These are phyloP conservation scores for Magnolia sinica DNA, from an alignment of 164 flowering plant genomes.

Conservation along the genomic window DNA sequence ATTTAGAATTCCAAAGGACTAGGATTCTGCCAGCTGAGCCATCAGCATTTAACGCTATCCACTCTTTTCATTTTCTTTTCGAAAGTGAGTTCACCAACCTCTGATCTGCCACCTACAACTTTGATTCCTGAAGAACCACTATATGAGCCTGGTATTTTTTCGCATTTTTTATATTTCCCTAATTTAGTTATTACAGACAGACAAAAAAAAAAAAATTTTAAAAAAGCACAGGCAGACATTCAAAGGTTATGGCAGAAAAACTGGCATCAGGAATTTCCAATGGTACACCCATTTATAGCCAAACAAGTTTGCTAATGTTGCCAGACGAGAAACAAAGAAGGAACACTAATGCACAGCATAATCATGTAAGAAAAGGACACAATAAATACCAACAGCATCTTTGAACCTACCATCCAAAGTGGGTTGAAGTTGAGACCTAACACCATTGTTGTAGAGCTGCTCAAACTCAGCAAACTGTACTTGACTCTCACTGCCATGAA, in stretches of 20 bases:
- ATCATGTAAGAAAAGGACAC: not conserved
- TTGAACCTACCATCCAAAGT: slow-evolving; percentile 56
- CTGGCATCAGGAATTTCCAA: not conserved
- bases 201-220: too few relatives aligned
- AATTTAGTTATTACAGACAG: too few relatives aligned
- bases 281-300: not conserved
- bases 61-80: too few relatives aligned
- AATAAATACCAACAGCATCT: not conserved
- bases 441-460: slow-evolving; percentile 24
- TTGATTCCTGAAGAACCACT: too few relatives aligned
- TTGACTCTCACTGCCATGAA: slow-evolving; percentile 25
- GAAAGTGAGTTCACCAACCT: too few relatives aligned
- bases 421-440: slow-evolving; percentile 43
- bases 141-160: too few relatives aligned
- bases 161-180: too few relatives aligned
- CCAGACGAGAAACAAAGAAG: not conserved
- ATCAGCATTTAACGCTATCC: not conserved
- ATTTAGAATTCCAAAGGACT: not conserved
- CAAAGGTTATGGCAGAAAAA: not conserved
- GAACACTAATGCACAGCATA: not conserved
- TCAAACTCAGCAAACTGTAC: slow-evolving; percentile 33
- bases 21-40: not conserved
- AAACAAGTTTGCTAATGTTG: not conserved
- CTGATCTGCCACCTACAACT: too few relatives aligned
- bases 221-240: not conserved